Conservation (phyloP, 495 filamentous ascomycete genomes). For the Talaromyces liani region DNA sequence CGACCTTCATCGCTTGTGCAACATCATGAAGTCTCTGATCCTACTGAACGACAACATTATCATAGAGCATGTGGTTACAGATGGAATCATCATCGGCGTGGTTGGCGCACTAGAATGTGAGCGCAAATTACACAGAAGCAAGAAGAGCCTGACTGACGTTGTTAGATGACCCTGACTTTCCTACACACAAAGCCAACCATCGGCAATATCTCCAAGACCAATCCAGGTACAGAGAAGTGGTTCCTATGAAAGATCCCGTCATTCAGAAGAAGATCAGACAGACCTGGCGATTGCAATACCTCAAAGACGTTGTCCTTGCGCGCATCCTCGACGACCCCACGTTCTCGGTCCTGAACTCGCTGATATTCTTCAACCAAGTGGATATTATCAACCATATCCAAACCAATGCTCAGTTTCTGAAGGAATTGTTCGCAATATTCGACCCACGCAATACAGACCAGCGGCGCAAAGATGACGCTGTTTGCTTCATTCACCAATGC, state of each 20-base stretch:
- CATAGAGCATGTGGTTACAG: conserved; percentile 87
- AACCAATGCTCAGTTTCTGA: conserved; percentile 65
- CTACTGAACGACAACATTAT: conserved; percentile 90
- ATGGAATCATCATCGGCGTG: conserved; percentile 82
- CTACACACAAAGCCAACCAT: conserved; percentile 97
- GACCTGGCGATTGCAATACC: conserved; percentile 91
- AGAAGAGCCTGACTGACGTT: conserved; percentile 7
- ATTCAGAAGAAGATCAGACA: conserved; percentile 89
- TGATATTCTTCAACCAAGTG: conserved; percentile 98
- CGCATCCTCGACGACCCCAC: conserved; percentile 96
- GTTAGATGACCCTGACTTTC: conserved; percentile 90
- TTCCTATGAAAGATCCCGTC: conserved; percentile 72
- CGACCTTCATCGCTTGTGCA: conserved; percentile 87
- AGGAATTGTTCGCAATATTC: conserved; percentile 88
- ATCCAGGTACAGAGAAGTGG: conserved; percentile 91
- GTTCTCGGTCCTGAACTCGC: conserved; percentile 92
- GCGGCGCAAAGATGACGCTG: conserved; percentile 83
- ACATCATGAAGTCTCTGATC: conserved; percentile 95
- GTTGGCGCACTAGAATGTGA: conserved; percentile 92
- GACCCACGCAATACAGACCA: conserved; percentile 51
- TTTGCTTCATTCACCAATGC: conserved; percentile 94
- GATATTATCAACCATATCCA: conserved; percentile 94
- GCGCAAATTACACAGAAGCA: conserved; percentile 12
- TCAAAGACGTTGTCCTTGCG: conserved; percentile 97
- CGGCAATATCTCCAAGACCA: conserved; percentile 85